Evolutionary conservation across 129 eudicot species (phyloP).

Genomic region (Centrapalus pauciflorus): DNA sequence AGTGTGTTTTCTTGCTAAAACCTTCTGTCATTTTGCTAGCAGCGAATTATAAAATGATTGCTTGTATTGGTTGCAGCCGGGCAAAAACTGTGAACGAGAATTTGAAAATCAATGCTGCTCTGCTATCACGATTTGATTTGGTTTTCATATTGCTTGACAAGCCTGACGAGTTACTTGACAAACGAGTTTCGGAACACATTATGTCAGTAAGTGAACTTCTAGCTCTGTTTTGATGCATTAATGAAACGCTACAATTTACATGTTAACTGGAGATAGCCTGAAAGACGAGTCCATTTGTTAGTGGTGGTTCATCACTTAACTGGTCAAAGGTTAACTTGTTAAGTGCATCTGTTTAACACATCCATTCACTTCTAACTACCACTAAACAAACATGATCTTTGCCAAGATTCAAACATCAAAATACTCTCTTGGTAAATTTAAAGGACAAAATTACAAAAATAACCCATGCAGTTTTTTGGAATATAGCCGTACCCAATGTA

Average conservation of each 20-base stretch:
- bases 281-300: neutral
- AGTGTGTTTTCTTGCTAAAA: neutral
- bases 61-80: constrained; percentile 56
- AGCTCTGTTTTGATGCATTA: neutral
- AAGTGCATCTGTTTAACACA: neutral
- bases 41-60: constrained; percentile 2
- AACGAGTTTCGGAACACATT: constrained; percentile 90
- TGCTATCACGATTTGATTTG: constrained; percentile 90
- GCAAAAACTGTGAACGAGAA: constrained; percentile 98
- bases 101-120: constrained; percentile 81
- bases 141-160: constrained; percentile 93
- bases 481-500: neutral
- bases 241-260: neutral
- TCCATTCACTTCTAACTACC: neutral
- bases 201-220: constrained; percentile 76
- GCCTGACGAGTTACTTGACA: constrained; percentile 82
- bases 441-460: neutral
- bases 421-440: neutral
- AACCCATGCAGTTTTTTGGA: too few relatives aligned
- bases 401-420: neutral
- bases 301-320: neutral
- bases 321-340: neutral
- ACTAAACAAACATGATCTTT: neutral
- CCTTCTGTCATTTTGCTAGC: neutral
- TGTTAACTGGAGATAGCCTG: neutral